Evolutionary conservation across 495 filamentous ascomycete genomes (phyloP), one percentile per base, ranked within the genome.

Genomic region (Lindgomyces ingoldianus): DNA sequence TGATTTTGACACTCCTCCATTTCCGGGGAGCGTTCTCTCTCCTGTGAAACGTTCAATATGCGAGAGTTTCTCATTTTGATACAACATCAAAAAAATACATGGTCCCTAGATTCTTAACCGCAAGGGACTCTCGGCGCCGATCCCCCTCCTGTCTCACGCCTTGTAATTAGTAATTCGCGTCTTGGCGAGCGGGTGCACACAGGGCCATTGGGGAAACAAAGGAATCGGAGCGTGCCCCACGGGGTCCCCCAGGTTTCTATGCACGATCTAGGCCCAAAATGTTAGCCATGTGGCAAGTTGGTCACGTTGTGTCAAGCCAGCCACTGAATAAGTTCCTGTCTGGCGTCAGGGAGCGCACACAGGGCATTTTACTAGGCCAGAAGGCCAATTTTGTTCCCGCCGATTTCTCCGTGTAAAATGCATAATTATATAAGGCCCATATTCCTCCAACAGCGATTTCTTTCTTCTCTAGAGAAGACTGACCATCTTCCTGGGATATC

Each of bases 241-340:
- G 24, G 48, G 24, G 48, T 52, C 9, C 48, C 48, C 48, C 48
- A 52, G 48, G 25, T 52, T 52, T 25, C 24, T 16, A 18, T 14
- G 24, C 25, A 27, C 8, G 11, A 9, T 4, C 48, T 27, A 52
- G 16, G 22, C 48, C 48, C 24, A 3, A 22, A 22, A 4, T 22
- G 48, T 4, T 22, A 8, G 24, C 11, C 48, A 25, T 18, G 24
- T 9, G 24, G 6, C 24, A 8, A 52, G 6, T 39, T 52, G 48
- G 24, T 52, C 48, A 27, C 48, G 48, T 27, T 52, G 26, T 27
- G 18, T n/a, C 48, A 8, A 9, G 18, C 48, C 48, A 14, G 33
- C 14, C 33, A 39, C 33, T 39, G 33, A 39, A 14, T 39, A 39
- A 39, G 33, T 39, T 39, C 33, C 33, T 14, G 33, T 39, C 33